Percentiles rank a stretch among this genome's conserved stretches.
These are phyloP conservation scores for Chara braunii DNA, from an alignment of 139 green algal species.

Conservation along the genomic window DNA sequence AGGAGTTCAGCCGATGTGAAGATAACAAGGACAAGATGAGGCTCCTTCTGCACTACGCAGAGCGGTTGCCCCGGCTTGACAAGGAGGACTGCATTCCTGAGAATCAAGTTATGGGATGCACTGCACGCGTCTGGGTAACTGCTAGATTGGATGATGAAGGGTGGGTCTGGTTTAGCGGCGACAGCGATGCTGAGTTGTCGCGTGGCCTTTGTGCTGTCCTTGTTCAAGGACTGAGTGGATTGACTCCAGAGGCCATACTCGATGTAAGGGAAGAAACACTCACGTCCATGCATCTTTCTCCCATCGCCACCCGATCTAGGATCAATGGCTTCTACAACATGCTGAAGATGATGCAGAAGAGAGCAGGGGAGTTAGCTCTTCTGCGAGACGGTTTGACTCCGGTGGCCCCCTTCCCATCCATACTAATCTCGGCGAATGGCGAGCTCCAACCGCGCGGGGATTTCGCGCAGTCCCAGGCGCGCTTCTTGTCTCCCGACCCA, in stretches of 20 bases:
- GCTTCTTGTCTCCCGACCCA: constrained; percentile 60
- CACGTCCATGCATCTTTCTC: background rate
- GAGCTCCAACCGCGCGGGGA: constrained; percentile 54
- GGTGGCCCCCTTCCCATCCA: constrained; percentile 67
- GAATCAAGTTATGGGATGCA: constrained; percentile 90
- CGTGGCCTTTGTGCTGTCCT: constrained; percentile 66
- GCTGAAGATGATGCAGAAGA: too few species aligned
- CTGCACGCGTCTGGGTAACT: constrained; percentile 74
- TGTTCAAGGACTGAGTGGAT: constrained; percentile 40
- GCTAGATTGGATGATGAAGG: constrained; percentile 47
- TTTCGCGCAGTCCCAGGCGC: constrained; percentile 71
- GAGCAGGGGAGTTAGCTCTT: too few species aligned
- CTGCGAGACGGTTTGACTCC: background rate
- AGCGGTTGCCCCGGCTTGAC: constrained; percentile 39
- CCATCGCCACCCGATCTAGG: too few species aligned
- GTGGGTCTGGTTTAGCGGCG: constrained; percentile 49
- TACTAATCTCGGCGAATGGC: constrained; percentile 58
- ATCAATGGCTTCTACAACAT: constrained; percentile 75
- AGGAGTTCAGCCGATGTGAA: constrained; percentile 6
- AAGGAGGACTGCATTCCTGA: constrained; percentile 38
- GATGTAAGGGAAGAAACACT: constrained; percentile 18
- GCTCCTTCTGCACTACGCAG: constrained; percentile 51
- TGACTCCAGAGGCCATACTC: constrained; percentile 58
- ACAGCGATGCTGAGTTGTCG: constrained; percentile 70
- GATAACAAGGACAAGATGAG: constrained; percentile 26